Conservation (phyloP, 169 alveolate species). For the Plasmodium knowlesi region DNA sequence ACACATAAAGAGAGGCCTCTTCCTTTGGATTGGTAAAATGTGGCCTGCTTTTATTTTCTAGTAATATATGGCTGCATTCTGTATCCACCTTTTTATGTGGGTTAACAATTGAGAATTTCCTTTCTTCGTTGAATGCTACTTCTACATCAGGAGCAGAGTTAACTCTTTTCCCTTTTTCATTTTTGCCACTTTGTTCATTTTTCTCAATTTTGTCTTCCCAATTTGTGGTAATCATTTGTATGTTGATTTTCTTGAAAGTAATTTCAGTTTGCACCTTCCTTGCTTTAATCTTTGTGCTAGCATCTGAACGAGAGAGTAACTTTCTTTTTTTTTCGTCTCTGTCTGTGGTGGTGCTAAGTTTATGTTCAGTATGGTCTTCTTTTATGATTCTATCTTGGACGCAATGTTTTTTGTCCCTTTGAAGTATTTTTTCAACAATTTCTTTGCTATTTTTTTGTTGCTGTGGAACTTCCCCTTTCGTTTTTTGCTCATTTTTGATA, state of each 20-base stretch:
- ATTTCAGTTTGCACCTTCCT: background rate
- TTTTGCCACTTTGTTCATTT: background rate
- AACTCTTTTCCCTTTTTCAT: background rate
- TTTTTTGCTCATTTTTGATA: background rate
- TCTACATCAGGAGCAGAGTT: background rate
- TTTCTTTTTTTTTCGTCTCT: background rate
- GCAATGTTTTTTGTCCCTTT: background rate
- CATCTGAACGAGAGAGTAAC: background rate
- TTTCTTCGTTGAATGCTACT: background rate
- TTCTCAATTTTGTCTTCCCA: background rate
- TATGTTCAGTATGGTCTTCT: background rate
- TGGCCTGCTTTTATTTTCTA: background rate
- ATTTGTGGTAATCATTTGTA: background rate
- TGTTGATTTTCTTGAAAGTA: background rate
- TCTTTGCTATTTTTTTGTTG: background rate
- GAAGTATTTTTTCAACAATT: background rate
- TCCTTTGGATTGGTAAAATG: background rate
- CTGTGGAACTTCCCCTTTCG: background rate
- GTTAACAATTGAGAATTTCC: background rate
- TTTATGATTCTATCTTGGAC: background rate
- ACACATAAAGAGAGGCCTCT: background rate
- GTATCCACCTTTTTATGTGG: background rate
- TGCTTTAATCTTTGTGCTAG: background rate
- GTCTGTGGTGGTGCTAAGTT: background rate
- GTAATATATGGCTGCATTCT: background rate